These are phyloP conservation scores for Fagus sylvatica DNA, from an alignment of 306 rosid species.

Conservation along the genomic window DNA sequence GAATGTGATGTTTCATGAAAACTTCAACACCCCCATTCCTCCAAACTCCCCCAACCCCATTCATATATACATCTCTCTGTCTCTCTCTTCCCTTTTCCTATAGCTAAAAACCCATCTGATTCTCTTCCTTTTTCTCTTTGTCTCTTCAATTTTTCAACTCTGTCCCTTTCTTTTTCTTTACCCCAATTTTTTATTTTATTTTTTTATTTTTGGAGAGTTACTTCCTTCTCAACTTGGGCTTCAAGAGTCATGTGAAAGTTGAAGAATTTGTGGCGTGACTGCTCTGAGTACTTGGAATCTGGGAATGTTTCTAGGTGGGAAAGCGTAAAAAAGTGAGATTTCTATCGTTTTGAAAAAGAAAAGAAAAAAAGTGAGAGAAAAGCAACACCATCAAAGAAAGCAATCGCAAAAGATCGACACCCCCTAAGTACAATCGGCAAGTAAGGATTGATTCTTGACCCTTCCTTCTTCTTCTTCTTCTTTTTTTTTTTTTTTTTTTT, in stretches of 20 bases:
- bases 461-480: neutral
- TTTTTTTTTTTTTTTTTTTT: too few relatives aligned
- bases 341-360: constrained; percentile 3
- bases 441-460: constrained; percentile 63
- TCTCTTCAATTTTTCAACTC: neutral
- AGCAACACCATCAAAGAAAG: constrained; percentile 22
- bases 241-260: constrained; percentile 2
- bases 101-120: neutral
- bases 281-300: constrained; percentile 5
- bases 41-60: too few relatives aligned
- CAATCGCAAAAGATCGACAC: constrained; percentile 40
- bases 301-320: constrained; percentile 19
- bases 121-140: neutral
- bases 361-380: constrained; percentile 10
- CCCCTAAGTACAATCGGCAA: constrained; percentile 49
- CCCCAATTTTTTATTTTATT: neutral
- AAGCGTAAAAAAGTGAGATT: neutral
- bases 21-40: neutral
- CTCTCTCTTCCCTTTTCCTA: neutral
- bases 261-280: constrained; percentile 16
- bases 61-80: neutral
- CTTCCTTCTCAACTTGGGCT: neutral
- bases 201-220: too few relatives aligned
- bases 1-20: neutral
- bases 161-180: neutral